phyloP scores from a whole-genome alignment of 352 stramenopile species.

The Nothophytophthora sp. region DNA sequence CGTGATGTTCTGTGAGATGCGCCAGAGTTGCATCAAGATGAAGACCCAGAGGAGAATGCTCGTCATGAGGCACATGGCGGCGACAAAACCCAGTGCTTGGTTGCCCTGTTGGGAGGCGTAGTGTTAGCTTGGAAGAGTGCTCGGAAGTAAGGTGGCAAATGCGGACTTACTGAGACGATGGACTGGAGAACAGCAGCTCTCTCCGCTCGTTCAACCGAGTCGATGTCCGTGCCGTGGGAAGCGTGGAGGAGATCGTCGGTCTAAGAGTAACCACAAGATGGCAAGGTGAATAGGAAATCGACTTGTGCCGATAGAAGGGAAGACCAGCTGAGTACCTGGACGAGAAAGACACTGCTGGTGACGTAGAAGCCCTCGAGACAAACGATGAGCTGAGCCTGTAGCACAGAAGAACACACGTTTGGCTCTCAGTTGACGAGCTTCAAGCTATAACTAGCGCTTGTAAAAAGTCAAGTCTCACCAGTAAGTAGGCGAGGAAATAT shows the following conservation, averaged over 20 bases:
- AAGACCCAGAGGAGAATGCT: constrained; percentile 69
- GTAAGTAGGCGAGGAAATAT: constrained; percentile 65
- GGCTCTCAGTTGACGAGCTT: too few species aligned
- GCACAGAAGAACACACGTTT: not conserved
- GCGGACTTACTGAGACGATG: constrained; percentile 45
- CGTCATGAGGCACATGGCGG: constrained; percentile 61
- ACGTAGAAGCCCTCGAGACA: constrained; percentile 55
- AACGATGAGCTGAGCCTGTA: constrained; percentile 45
- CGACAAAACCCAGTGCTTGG: constrained; percentile 67
- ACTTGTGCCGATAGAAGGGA: not conserved
- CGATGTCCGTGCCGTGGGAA: constrained; percentile 13
- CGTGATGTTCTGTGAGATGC: constrained; percentile 72
- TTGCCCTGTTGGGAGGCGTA: constrained; percentile 43
- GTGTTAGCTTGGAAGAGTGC: constrained; percentile 1
- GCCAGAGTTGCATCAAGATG: constrained; percentile 72
- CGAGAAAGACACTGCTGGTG: constrained; percentile 55
- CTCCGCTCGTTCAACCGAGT: constrained; percentile 21
- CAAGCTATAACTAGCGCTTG: too few species aligned
- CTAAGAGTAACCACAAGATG: constrained; percentile 23
- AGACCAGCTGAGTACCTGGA: constrained; percentile 30
- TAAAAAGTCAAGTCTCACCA: constrained; percentile 19
- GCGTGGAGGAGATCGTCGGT: constrained; percentile 33
- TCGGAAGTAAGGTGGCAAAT: not conserved
- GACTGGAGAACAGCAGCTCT: constrained; percentile 46
- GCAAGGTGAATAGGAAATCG: not conserved